A percentile compares a stretch with the other conserved stretches of the same genome.
Evolutionary conservation across 2,329 filamentous ascomycete species (phyloP).

Genomic region (Chaetomium strumarium): DNA sequence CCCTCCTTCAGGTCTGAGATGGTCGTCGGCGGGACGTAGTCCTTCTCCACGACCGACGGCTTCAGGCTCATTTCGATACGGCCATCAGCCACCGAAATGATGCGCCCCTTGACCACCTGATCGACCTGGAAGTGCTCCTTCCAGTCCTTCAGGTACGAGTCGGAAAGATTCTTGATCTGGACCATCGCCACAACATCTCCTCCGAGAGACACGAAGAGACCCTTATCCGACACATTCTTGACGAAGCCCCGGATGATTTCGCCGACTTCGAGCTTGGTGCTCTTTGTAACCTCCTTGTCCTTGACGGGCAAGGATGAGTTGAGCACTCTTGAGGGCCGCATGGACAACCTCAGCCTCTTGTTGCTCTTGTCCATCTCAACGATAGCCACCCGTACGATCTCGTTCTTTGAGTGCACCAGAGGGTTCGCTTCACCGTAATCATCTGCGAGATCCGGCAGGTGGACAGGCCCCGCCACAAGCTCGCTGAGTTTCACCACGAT

Average conservation of each 20-base stretch:
- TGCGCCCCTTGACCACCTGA: conserved; percentile 83
- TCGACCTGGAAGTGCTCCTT: conserved; percentile 82
- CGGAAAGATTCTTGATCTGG: conserved; percentile 81
- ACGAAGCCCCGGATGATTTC: conserved; percentile 87
- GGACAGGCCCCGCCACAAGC: conserved; percentile 69
- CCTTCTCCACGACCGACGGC: conserved; percentile 71
- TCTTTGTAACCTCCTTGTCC: conserved; percentile 70
- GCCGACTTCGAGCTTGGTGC: conserved; percentile 67
- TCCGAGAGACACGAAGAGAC: conserved; percentile 79
- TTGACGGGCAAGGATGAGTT: conserved; percentile 76
- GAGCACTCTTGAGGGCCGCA: conserved; percentile 79
- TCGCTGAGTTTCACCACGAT: conserved; percentile 83
- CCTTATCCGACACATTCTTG: conserved; percentile 82
- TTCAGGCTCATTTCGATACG: conserved; percentile 85
- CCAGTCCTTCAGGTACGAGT: conserved; percentile 92
- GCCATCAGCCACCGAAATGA: conserved; percentile 62
- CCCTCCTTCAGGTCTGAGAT: conserved; percentile 74
- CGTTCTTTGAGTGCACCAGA: conserved; percentile 70
- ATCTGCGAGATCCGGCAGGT: conserved; percentile 77
- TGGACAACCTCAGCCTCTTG: conserved; percentile 76
- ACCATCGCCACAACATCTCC: conserved; percentile 77
- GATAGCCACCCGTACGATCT: conserved; percentile 82
- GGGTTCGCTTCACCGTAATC: conserved; percentile 79
- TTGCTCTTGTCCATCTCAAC: conserved; percentile 74
- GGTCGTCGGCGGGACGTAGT: conserved; percentile 67